phyloP scores from a whole-genome alignment of 192 early-diverging fungal genomes.

The Podila horticola region DNA sequence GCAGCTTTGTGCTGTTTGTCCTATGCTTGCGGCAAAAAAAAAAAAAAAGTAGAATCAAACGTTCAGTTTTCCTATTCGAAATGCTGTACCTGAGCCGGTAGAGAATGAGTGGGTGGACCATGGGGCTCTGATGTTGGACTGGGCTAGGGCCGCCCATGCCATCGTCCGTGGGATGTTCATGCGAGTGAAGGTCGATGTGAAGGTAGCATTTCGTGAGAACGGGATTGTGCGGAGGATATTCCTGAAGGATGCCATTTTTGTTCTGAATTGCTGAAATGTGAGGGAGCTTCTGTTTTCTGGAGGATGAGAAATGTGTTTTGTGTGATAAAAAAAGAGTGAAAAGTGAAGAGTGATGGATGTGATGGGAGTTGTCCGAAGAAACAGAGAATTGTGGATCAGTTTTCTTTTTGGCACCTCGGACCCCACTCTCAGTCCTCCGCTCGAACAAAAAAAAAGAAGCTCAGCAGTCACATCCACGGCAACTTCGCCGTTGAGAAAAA shows the following conservation, averaged over 20 bases:
- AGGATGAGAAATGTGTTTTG: not conserved
- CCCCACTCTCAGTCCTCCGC: no score
- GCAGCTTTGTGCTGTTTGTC: no score
- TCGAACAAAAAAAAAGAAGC: not conserved
- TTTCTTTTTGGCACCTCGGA: no score
- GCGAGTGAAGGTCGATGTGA: not conserved
- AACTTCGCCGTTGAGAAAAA: no score
- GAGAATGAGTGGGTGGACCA: not conserved
- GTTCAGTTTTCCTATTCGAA: not conserved
- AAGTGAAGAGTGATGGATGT: not conserved
- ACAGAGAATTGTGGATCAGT: not conserved
- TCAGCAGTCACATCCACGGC: no score
- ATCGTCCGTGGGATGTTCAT: not conserved
- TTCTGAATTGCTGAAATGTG: not conserved
- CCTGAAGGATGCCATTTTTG: not conserved
- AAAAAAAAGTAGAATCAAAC: no score
- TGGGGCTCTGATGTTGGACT: not conserved
- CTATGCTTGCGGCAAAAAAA: no score
- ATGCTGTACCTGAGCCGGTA: not conserved
- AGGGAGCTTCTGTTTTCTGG: not conserved
- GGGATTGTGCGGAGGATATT: not conserved
- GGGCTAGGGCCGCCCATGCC: not conserved
- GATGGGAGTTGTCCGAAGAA: not conserved
- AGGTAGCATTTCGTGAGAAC: not conserved
- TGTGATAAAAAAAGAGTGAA: not conserved